Base-by-base conservation (phyloP, 495 filamentous ascomycete genomes). In the Penicillium argentinense region DNA sequence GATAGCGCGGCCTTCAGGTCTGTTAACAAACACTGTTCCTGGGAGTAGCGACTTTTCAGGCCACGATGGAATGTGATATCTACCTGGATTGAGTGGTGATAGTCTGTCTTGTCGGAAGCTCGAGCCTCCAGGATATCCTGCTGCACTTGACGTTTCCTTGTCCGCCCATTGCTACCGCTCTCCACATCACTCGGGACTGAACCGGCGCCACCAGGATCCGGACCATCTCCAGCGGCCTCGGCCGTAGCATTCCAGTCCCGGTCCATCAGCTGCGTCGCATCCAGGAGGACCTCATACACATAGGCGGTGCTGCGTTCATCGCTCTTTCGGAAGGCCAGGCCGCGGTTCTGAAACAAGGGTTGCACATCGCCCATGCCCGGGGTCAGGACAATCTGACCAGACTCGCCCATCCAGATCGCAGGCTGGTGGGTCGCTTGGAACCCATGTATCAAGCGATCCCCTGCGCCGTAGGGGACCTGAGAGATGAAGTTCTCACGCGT, bases 401-500 rank as follows among this genome's bases (percentile, higher is more conserved):
- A 25, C 39, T 63, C 60, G 0, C 60, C 60, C 60, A 63, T 63
- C 60, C 60, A 63, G 6, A 63, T 63, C 2, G 60, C 60, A 5
- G 60, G 60, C 25, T 63, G 60, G 18, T 63, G 60, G 0, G 60
- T 63, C 3, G 60, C 60, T 9, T 63, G 60, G 33, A 63, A 63
- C 0, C 60, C 60, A 39, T 63, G 60, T 6, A 63, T 51, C 1
- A 50, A 49, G 5, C 51, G 53, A 28, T 63, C 60, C 14, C 56
- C 41, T 24, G 57, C 47, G 1, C 57, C 54, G 17, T 63, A 63
- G 1, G 60, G 56, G 7, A 54, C 54, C 27, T 63, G 60, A 0
- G 60, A 60, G 27, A 63, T 63, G 45, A 60, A 60, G 12, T 63
- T 63, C 39, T 63, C 60, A 13, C 60, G 53, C 1, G 60, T 63